Evolutionary conservation across 2,329 filamentous ascomycete species (phyloP).

Genomic region (Teratosphaeria pseudoeucalypti): DNA sequence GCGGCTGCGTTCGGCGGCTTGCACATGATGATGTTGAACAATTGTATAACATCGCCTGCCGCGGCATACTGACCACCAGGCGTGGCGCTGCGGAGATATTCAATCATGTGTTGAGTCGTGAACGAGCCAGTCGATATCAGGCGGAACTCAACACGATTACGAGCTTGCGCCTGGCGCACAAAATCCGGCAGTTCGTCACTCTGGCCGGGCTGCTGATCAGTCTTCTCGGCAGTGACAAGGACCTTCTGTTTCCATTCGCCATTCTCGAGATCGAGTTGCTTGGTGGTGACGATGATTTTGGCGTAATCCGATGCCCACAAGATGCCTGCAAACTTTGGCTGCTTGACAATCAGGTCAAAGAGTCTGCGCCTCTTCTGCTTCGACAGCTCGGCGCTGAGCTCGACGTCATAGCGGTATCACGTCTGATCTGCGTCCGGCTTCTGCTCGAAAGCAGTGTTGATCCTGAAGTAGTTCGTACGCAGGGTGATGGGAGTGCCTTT

Average conservation of each 20-base stretch:
- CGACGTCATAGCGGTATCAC: conserved; percentile 34
- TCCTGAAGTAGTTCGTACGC: conserved; percentile 33
- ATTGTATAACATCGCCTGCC: conserved; percentile 44
- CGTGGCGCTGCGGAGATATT: conserved; percentile 31
- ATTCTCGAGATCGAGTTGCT: conserved; percentile 14
- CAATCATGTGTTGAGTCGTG: conserved; percentile 32
- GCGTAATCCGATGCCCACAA: conserved; percentile 31
- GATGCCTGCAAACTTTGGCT: conserved; percentile 21
- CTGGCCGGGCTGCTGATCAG: neutral
- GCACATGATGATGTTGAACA: conserved; percentile 48
- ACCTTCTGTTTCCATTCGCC: conserved; percentile 16
- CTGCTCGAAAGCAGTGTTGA: conserved; percentile 27
- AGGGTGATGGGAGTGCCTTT: conserved; percentile 29
- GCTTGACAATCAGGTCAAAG: conserved; percentile 35
- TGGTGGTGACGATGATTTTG: conserved; percentile 25
- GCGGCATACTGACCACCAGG: conserved; percentile 29
- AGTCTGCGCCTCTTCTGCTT: conserved; percentile 39
- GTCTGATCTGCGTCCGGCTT: conserved; percentile 11
- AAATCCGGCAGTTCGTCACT: conserved; percentile 9
- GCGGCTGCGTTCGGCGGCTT: conserved; percentile 34
- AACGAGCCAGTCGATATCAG: conserved; percentile 27
- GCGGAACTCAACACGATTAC: conserved; percentile 27
- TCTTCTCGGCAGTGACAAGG: conserved; percentile 18
- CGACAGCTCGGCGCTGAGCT: conserved; percentile 19
- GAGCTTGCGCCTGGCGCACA: conserved; percentile 15